Percentiles rank a stretch among this genome's conserved stretches.
Conservation (phyloP, 2,329 filamentous ascomycete species). For the Sporothrix protearum region DNA sequence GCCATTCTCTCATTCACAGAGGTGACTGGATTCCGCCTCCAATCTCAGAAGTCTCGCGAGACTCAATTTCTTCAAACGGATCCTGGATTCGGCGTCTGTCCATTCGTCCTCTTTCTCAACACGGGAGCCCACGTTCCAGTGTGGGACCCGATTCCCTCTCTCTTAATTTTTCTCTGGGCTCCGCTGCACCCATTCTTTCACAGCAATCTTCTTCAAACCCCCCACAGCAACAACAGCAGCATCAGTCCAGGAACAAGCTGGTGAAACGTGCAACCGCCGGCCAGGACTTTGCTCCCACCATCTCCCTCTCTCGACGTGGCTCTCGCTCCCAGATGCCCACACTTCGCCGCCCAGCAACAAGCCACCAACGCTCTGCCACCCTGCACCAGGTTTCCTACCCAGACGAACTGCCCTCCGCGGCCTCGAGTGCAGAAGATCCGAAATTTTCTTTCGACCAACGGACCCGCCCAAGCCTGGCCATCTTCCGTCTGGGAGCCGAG, state of each 20-base stretch:
- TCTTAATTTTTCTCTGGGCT: constrained; percentile 62
- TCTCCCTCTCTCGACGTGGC: constrained; percentile 44
- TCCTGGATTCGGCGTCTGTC: constrained; percentile 76
- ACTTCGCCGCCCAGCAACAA: constrained; percentile 71
- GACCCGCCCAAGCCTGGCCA: constrained; percentile 29
- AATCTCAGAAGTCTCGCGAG: constrained; percentile 47
- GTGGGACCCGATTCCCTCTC: constrained; percentile 63
- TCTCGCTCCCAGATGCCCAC: constrained; percentile 61
- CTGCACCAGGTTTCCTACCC: constrained; percentile 50
- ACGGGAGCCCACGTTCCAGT: constrained; percentile 62
- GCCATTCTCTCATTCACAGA: constrained; percentile 44
- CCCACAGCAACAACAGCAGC: constrained; percentile 41
- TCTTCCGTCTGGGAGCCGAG: constrained; percentile 26
- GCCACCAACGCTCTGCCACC: constrained; percentile 71
- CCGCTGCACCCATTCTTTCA: constrained; percentile 60
- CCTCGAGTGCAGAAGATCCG: constrained; percentile 25
- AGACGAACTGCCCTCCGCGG: constrained; percentile 26
- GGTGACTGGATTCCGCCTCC: constrained; percentile 39
- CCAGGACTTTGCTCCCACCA: constrained; percentile 40
- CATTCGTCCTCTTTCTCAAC: constrained; percentile 60
- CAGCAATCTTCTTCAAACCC: constrained; percentile 33
- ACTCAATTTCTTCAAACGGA: constrained; percentile 58
- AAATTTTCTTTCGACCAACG: constrained; percentile 39
- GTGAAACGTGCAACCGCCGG: constrained; percentile 67
- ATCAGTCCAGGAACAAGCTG: constrained; percentile 66